A percentile compares a stretch with the other conserved stretches of the same genome.
Conservation (phyloP, 495 filamentous ascomycete species). For the Staphylotrichum longicolle region DNA sequence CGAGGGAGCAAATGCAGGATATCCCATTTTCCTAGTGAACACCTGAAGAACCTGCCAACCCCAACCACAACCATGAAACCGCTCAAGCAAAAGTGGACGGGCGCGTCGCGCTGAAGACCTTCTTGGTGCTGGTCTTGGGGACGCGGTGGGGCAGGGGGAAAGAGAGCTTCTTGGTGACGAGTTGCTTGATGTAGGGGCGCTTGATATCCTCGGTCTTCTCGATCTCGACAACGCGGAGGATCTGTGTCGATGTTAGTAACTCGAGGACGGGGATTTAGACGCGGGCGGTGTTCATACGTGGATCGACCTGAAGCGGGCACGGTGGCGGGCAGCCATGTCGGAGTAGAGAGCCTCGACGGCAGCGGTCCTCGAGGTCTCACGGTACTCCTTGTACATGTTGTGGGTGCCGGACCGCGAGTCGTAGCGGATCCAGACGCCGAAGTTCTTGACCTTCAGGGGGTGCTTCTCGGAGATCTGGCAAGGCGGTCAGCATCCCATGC, state of each 20-base stretch:
- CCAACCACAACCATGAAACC: conserved; percentile 43
- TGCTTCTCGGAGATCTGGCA: conserved; percentile 94
- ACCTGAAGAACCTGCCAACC: conserved; percentile 53
- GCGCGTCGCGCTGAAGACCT: conserved; percentile 85
- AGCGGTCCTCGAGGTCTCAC: conserved; percentile 91
- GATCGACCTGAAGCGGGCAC: conserved; percentile 94
- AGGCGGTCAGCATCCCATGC: conserved; percentile 9
- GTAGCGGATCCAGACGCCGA: conserved; percentile 99
- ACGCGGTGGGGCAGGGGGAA: conserved; percentile 98
- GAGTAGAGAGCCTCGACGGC: conserved; percentile 97
- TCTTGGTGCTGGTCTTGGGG: conserved; percentile 71
- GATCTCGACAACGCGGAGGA: conserved; percentile 96
- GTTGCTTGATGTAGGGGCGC: conserved; percentile 98
- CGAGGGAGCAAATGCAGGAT: conserved; percentile 49
- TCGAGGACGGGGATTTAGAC: background rate
- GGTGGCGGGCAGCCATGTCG: conserved; percentile 98
- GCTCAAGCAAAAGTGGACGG: conserved; percentile 78
- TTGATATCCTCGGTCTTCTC: conserved; percentile 89
- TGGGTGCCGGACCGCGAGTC: conserved; percentile 99
- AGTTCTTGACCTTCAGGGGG: conserved; percentile 99
- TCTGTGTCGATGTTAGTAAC: conserved; percentile 55
- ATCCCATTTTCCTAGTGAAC: conserved; percentile 55
- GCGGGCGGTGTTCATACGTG: conserved; percentile 63
- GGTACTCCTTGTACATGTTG: conserved; percentile 99
- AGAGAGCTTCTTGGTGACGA: conserved; percentile 88